phyloP scores from a whole-genome alignment of 331 rosid genomes.

The Phaseolus coccineus region DNA sequence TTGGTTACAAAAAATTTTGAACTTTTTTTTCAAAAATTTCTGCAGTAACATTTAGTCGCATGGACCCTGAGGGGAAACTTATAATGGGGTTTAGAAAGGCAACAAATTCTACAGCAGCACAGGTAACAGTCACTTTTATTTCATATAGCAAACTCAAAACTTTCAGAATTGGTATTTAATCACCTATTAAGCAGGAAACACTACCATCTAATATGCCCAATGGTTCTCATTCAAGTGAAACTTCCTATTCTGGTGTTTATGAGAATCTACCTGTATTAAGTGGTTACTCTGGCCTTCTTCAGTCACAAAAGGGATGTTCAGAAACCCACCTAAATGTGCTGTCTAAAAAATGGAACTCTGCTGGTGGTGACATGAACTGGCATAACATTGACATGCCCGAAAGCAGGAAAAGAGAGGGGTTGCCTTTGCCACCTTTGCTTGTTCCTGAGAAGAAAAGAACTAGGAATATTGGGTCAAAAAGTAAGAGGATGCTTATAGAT shows the following conservation, averaged over 20 bases:
- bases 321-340: conserved; percentile 75
- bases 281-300: conserved; percentile 97
- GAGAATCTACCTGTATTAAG: conserved; percentile 93
- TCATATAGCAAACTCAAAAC: conserved; percentile 49
- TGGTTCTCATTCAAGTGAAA: conserved; percentile 87
- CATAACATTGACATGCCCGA: conserved; percentile 72
- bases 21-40: conserved; percentile 34
- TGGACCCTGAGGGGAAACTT: conserved; percentile 99
- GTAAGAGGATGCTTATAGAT: conserved; percentile 95
- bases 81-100: conserved; percentile 99
- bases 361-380: conserved; percentile 80
- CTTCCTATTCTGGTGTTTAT: conserved; percentile 85
- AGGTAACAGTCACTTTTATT: conserved; percentile 70
- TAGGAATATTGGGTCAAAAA: conserved; percentile 92
- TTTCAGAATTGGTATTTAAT: conserved; percentile 55
- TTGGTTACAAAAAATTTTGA: not conserved
- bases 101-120: conserved; percentile 68
- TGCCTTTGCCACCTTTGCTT: conserved; percentile 66
- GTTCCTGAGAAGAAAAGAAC: conserved; percentile 88
- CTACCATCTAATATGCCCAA: conserved; percentile 77
- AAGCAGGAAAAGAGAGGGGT: conserved; percentile 74
- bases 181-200: conserved; percentile 77
- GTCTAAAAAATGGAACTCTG: conserved; percentile 76
- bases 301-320: conserved; percentile 85
- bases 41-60: conserved; percentile 97